Evolutionary conservation across 2,329 filamentous ascomycete genomes (phyloP).

Genomic region (Colletotrichum salicis): DNA sequence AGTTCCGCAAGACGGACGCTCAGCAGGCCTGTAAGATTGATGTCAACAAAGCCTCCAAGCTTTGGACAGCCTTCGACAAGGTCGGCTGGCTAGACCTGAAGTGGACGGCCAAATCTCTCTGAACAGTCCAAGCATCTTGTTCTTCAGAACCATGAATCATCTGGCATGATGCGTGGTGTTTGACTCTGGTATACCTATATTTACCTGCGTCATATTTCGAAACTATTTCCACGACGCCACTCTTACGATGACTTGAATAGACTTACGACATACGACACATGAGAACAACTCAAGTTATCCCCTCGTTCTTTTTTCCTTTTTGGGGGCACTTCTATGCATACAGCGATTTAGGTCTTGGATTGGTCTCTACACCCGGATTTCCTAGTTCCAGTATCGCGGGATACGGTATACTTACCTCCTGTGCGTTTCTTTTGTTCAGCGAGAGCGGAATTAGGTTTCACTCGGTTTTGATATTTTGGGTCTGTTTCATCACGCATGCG

Average conservation of each 20-base stretch:
- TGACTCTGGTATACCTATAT: not conserved
- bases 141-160: slow-evolving; percentile 32
- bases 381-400: not conserved
- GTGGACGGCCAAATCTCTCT: slow-evolving; percentile 53
- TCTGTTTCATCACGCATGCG: slow-evolving; percentile 1
- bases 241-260: not conserved
- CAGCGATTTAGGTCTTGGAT: slow-evolving; percentile 24
- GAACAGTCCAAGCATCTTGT: slow-evolving; percentile 26
- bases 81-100: slow-evolving; percentile 80
- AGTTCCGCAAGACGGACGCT: slow-evolving; percentile 94
- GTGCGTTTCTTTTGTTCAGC: not conserved
- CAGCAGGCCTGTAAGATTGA: slow-evolving; percentile 98
- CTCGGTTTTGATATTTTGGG: not conserved
- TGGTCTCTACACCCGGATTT: not conserved
- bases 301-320: not conserved
- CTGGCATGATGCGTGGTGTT: slow-evolving; percentile 37
- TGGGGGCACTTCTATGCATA: slow-evolving; percentile 18
- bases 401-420: not conserved
- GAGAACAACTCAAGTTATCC: not conserved
- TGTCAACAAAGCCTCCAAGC: slow-evolving; percentile 94
- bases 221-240: not conserved
- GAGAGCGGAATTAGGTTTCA: not conserved
- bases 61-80: slow-evolving; percentile 89
- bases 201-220: not conserved
- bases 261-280: not conserved